These are phyloP conservation scores for Fusarium lateritium DNA, from an alignment of 2,329 filamentous ascomycete genomes.

Conservation along the genomic window DNA sequence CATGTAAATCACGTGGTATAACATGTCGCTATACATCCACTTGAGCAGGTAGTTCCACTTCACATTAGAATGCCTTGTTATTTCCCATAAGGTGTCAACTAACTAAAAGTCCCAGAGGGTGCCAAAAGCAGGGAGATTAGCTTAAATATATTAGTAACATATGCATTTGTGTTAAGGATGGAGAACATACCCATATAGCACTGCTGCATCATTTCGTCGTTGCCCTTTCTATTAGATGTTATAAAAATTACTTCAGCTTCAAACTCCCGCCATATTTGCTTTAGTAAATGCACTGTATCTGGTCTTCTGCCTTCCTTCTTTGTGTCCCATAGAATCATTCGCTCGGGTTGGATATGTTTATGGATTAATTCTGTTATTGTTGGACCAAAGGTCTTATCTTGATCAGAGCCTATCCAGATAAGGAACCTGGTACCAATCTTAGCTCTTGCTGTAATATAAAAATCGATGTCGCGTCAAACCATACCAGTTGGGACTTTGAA, in stretches of 20 bases:
- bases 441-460: neutral
- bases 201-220: conserved; percentile 11
- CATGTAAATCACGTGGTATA: too few relatives aligned
- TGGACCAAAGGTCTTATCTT: neutral
- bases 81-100: too few relatives aligned
- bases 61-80: too few relatives aligned
- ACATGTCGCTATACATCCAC: too few relatives aligned
- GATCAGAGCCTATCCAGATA: conserved; percentile 10
- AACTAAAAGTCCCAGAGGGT: conserved; percentile 6
- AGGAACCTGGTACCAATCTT: conserved; percentile 1
- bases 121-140: conserved; percentile 2
- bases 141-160: neutral
- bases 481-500: conserved; percentile 13
- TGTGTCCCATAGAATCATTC: conserved; percentile 18
- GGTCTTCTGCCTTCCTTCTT: neutral
- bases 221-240: neutral
- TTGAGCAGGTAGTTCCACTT: too few relatives aligned
- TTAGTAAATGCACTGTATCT: neutral
- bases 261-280: neutral
- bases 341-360: neutral
- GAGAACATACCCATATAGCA: neutral
- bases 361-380: conserved; percentile 1
- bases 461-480: accelerated
- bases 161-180: accelerated
- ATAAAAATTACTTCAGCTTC: conserved; percentile 9